Percentiles rank a stretch among this genome's conserved stretches.
These are phyloP conservation scores for Colletotrichum salicis DNA, from an alignment of 2,329 filamentous ascomycete species.

Conservation along the genomic window DNA sequence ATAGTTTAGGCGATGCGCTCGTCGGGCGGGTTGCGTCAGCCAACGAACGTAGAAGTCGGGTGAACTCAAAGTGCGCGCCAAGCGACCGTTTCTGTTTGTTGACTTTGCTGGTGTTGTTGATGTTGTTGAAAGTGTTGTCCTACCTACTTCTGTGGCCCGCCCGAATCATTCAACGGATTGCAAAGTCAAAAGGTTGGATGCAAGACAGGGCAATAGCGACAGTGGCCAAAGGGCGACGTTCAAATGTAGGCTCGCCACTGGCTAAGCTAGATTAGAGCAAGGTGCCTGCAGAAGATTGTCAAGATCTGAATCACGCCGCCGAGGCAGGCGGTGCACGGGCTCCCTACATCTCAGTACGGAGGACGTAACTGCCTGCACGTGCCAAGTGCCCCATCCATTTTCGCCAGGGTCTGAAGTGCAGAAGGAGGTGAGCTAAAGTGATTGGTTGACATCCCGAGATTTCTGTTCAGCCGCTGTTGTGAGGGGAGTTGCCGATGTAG, in stretches of 20 bases:
- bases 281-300: slow-evolving; percentile 4
- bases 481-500: neutral
- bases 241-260: slow-evolving; percentile 7
- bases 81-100: neutral
- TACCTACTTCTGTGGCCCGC: neutral
- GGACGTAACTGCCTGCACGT: neutral
- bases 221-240: neutral
- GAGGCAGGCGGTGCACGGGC: slow-evolving; percentile 13
- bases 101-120: neutral
- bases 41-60: slow-evolving; percentile 5
- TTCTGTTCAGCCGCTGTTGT: neutral
- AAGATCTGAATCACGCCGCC: slow-evolving; percentile 4
- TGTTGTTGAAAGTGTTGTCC: neutral
- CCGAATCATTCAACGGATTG: neutral
- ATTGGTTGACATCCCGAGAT: neutral
- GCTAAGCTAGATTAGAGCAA: slow-evolving; percentile 9
- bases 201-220: slow-evolving; percentile 1
- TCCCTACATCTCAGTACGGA: neutral
- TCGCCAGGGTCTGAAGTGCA: slow-evolving; percentile 5
- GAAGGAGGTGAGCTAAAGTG: neutral
- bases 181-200: neutral
- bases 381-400: neutral
- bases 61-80: neutral
- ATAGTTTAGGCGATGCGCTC: slow-evolving; percentile 2
- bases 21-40: neutral